These are phyloP conservation scores for Blastobotrys buckinghamii DNA, from an alignment of 1,139 yeast species.

Conservation along the genomic window DNA sequence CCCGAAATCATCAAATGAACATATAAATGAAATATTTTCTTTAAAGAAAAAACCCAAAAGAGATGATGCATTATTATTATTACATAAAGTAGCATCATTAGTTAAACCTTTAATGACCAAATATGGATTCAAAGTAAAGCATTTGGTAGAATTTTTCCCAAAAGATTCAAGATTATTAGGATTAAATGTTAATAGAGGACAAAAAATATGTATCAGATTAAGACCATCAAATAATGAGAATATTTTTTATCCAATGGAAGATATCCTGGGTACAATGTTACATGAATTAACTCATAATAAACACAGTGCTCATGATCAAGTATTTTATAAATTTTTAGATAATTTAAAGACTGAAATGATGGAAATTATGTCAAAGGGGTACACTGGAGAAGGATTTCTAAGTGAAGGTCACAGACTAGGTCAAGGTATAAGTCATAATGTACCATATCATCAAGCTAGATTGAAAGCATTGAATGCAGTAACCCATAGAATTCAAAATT, in stretches of 20 bases:
- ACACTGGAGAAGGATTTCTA: constrained; percentile 37
- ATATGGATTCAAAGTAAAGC: constrained; percentile 58
- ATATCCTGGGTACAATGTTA: constrained; percentile 72
- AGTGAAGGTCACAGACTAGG: constrained; percentile 57
- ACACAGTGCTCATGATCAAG: constrained; percentile 72
- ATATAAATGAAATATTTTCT: constrained; percentile 14
- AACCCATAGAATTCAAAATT: constrained; percentile 9
- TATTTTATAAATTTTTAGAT: constrained; percentile 62
- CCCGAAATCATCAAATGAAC: constrained; percentile 14
- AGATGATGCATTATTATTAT: constrained; percentile 30
- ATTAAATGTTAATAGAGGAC: constrained; percentile 79
- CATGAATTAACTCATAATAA: constrained; percentile 85
- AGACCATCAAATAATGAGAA: constrained; percentile 52
- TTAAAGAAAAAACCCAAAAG: constrained; percentile 27
- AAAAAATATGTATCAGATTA: constrained; percentile 64
- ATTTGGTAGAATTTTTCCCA: constrained; percentile 83
- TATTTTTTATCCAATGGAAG: constrained; percentile 60
- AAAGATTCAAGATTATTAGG: constrained; percentile 63
- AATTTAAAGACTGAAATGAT: constrained; percentile 55
- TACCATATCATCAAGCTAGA: constrained; percentile 16
- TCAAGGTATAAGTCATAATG: constrained; percentile 13
- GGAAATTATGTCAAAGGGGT: constrained; percentile 44
- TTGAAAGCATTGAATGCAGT: constrained; percentile 17
- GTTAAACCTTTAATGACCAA: constrained; percentile 63
- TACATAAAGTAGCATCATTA: constrained; percentile 31